These are phyloP conservation scores for Ophiostoma australiae DNA, from an alignment of 2,329 filamentous ascomycete genomes.

Conservation along the genomic window DNA sequence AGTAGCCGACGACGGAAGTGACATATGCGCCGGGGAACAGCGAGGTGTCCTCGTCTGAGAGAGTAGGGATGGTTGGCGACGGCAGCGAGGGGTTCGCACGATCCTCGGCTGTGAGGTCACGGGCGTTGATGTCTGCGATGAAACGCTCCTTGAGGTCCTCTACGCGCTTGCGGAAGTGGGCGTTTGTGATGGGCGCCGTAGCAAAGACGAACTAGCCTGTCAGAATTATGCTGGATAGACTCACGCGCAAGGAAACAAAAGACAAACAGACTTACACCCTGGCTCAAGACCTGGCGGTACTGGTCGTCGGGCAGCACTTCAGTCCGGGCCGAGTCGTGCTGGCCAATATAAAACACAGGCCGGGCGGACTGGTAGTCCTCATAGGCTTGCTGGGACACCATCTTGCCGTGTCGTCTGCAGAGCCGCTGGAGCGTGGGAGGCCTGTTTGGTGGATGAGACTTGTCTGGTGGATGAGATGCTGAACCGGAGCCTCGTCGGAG, in stretches of 20 bases:
- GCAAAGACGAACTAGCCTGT: conserved; percentile 66
- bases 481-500: neutral
- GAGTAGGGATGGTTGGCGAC: conserved; percentile 56
- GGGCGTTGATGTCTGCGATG: conserved; percentile 41
- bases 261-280: conserved; percentile 52
- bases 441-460: neutral
- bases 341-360: conserved; percentile 62
- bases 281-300: conserved; percentile 62
- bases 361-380: conserved; percentile 32
- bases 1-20: conserved; percentile 69
- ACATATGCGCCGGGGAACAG: conserved; percentile 64
- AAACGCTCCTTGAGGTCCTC: conserved; percentile 57
- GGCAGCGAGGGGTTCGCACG: conserved; percentile 45
- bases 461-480: neutral
- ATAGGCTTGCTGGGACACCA: conserved; percentile 27
- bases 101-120: conserved; percentile 36
- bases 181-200: conserved; percentile 72
- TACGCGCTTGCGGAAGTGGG: conserved; percentile 65
- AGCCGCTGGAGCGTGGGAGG: neutral
- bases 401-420: neutral
- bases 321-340: conserved; percentile 63
- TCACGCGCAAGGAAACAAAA: neutral
- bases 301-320: conserved; percentile 59
- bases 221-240: neutral
- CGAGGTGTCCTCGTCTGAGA: conserved; percentile 75